These are phyloP conservation scores for Candida loeiensis DNA, from an alignment of 805 yeast genomes.

Conservation along the genomic window DNA sequence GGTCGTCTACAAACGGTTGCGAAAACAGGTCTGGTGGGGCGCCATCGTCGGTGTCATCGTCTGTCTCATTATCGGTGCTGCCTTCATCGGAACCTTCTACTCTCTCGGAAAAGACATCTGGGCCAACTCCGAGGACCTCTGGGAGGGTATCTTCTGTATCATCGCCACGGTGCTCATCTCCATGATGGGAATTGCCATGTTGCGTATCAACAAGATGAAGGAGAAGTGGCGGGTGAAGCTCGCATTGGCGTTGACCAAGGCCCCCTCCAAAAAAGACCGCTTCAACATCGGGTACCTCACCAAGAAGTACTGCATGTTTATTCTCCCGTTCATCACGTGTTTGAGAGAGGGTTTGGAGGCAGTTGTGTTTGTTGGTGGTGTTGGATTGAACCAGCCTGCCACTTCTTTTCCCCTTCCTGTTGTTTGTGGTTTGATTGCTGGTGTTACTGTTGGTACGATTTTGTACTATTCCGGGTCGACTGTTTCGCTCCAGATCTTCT, in stretches of 20 bases:
- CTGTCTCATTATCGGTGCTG: conserved; percentile 22
- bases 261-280: conserved; percentile 14
- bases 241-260: conserved; percentile 22
- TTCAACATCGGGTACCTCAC: conserved; percentile 51
- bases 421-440: conserved; percentile 21
- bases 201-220: conserved; percentile 27
- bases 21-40: conserved; percentile 23
- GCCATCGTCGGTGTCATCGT: conserved; percentile 18
- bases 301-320: conserved; percentile 81
- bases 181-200: conserved; percentile 27
- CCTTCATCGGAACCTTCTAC: conserved; percentile 24
- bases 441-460: conserved; percentile 18
- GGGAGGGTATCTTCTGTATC: conserved; percentile 26
- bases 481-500: conserved; percentile 21
- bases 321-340: conserved; percentile 86
- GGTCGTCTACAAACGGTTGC: conserved; percentile 16
- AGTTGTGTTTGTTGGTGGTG: conserved; percentile 94
- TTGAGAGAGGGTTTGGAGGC: conserved; percentile 97
- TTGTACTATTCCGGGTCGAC: conserved; percentile 24
- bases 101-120: conserved; percentile 20
- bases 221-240: conserved; percentile 29
- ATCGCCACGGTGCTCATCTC: conserved; percentile 25
- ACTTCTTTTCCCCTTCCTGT: conserved; percentile 24
- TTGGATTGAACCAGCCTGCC: conserved; percentile 54
- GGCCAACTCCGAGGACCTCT: conserved; percentile 22